phyloP scores from a whole-genome alignment of 2,329 filamentous ascomycete genomes.

The Metarhizium humberi region DNA sequence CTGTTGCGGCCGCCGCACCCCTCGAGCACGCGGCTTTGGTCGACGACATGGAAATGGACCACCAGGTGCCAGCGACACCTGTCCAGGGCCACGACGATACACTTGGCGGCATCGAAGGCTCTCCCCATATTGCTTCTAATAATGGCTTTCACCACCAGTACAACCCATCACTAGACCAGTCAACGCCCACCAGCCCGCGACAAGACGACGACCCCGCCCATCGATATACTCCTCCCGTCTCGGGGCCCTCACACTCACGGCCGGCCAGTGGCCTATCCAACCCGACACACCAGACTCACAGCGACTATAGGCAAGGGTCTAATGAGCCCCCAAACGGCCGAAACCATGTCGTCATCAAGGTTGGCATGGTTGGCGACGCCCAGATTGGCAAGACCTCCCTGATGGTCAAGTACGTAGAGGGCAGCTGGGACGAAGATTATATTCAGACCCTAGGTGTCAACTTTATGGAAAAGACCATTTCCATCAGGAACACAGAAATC shows the following conservation, averaged over 20 bases:
- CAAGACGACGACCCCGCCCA: constrained; percentile 34
- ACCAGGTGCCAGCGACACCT: constrained; percentile 11
- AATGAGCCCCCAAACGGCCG: constrained; percentile 36
- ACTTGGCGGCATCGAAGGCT: constrained; percentile 38
- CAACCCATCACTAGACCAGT: constrained; percentile 42
- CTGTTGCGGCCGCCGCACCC: constrained; percentile 16
- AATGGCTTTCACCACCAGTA: constrained; percentile 33
- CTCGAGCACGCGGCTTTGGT: constrained; percentile 32
- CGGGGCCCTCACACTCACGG: constrained; percentile 38
- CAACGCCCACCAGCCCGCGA: constrained; percentile 28
- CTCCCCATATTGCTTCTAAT: constrained; percentile 29
- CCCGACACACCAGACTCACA: constrained; percentile 27
- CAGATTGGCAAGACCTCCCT: constrained; percentile 98
- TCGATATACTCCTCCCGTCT: constrained; percentile 38
- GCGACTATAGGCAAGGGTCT: constrained; percentile 35
- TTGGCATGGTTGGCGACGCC: constrained; percentile 98
- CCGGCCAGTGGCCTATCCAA: constrained; percentile 47
- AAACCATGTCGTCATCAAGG: constrained; percentile 91
- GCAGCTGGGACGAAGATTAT: constrained; percentile 99
- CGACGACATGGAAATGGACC: constrained; percentile 38
- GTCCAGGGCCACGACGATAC: constrained; percentile 38
- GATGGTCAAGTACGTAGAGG: constrained; percentile 99
- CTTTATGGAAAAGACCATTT: constrained; percentile 99
- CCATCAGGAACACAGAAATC: constrained; percentile 97
- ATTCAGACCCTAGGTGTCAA: constrained; percentile 98